These are phyloP conservation scores for Oryza coarctata DNA, from an alignment of 176 grass and related monocot genomes.

Conservation along the genomic window DNA sequence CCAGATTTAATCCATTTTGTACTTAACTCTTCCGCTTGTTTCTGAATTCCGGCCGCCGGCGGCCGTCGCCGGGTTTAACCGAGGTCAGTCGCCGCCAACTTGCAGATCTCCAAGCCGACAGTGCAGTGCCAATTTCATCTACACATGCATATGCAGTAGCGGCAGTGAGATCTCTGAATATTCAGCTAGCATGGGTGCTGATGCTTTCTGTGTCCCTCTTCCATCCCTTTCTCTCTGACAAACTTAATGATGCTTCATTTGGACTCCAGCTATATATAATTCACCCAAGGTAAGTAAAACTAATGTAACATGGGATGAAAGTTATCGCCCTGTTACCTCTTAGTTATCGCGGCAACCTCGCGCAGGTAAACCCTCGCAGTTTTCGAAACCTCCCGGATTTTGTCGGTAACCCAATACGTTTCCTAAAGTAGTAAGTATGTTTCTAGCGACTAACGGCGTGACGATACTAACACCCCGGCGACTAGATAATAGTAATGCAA, in stretches of 20 bases:
- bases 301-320: too few species aligned
- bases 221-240: neutral
- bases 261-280: too few species aligned
- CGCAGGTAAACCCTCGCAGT: too few species aligned
- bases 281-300: too few species aligned
- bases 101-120: neutral
- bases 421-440: too few species aligned
- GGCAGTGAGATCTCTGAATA: neutral
- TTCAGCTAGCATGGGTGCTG: neutral
- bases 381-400: too few species aligned
- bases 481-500: too few species aligned
- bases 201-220: neutral
- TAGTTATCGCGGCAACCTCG: too few species aligned
- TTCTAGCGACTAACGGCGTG: rapidly evolving
- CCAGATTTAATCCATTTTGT: neutral
- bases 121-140: neutral
- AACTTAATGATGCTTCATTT: too few species aligned
- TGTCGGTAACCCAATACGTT: too few species aligned
- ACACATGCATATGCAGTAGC: neutral
- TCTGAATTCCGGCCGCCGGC: neutral
- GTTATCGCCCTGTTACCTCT: too few species aligned
- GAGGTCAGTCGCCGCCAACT: neutral
- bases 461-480: too few species aligned
- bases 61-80: neutral
- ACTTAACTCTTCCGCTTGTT: neutral